Percentiles rank a stretch among this genome's conserved stretches.
Conservation (phyloP, 306 rosid genomes). For the Cyamopsis tetragonoloba region DNA sequence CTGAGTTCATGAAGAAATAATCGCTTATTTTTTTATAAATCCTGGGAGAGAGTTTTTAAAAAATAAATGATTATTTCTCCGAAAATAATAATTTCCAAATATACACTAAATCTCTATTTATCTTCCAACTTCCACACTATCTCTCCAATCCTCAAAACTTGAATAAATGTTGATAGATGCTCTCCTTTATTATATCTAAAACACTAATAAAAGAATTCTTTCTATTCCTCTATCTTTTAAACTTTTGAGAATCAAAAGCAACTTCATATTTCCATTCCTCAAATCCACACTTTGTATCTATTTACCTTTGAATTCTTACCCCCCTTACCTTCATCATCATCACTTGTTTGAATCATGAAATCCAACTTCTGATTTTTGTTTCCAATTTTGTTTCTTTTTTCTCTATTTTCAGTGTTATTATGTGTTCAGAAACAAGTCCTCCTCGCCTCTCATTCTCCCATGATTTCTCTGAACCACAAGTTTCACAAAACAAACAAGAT, state of each 20-base stretch:
- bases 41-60: too few species aligned
- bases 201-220: not conserved
- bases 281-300: not conserved
- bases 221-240: conserved; percentile 27
- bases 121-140: conserved; percentile 23
- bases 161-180: conserved; percentile 21
- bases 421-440: conserved; percentile 72
- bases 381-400: not conserved
- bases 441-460: conserved; percentile 76
- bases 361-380: not conserved
- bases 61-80: too few species aligned
- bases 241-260: conserved; percentile 31
- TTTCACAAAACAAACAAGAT: conserved; percentile 20
- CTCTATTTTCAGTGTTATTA: not conserved
- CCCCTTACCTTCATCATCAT: not conserved
- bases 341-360: conserved; percentile 1
- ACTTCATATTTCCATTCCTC: conserved; percentile 23
- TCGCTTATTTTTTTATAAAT: too few species aligned
- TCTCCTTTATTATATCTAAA: conserved; percentile 19
- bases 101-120: too few species aligned
- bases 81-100: too few species aligned
- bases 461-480: conserved; percentile 33
- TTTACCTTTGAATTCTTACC: conserved; percentile 16
- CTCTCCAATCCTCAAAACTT: conserved; percentile 32
- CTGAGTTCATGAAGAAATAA: too few species aligned